Conservation (phyloP, 352 stramenopile species). For the Globisporangium nodosum region DNA sequence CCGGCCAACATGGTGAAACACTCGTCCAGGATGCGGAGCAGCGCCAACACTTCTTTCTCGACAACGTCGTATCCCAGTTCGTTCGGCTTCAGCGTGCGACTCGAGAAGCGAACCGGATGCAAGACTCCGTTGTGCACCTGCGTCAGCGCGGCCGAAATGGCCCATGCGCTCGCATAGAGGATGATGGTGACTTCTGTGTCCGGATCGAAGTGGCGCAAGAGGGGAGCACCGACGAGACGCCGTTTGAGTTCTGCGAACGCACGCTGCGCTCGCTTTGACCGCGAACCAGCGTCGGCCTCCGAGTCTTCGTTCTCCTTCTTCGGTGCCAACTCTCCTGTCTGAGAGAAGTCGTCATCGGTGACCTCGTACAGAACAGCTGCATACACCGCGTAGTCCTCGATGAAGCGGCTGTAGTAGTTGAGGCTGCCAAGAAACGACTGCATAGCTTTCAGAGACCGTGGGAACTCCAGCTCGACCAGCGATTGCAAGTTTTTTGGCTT, state of each 20-base stretch:
- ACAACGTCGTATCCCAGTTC: conserved; percentile 13
- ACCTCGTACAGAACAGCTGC: neutral
- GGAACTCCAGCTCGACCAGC: neutral
- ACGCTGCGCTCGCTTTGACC: neutral
- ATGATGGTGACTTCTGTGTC: neutral
- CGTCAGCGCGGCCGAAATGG: conserved; percentile 24
- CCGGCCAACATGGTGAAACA: conserved; percentile 11
- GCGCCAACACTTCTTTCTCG: conserved; percentile 8
- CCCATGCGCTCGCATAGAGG: neutral
- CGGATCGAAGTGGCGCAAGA: neutral
- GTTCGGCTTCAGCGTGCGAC: conserved; percentile 11
- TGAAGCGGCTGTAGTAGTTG: neutral
- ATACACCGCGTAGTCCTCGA: neutral
- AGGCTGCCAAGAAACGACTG: neutral
- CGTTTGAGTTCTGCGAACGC: neutral
- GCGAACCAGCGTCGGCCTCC: neutral
- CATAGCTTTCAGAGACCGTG: neutral
- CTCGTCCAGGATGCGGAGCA: conserved; percentile 2
- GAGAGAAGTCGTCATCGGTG: neutral
- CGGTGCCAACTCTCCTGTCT: neutral
- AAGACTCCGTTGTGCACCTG: conserved; percentile 9
- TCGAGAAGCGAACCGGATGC: neutral
- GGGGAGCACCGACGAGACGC: neutral
- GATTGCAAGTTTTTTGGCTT: neutral
- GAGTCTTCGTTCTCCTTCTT: neutral